Conservation (phyloP, 1,139 yeast species). For the Sugiyamaella castrensis region DNA sequence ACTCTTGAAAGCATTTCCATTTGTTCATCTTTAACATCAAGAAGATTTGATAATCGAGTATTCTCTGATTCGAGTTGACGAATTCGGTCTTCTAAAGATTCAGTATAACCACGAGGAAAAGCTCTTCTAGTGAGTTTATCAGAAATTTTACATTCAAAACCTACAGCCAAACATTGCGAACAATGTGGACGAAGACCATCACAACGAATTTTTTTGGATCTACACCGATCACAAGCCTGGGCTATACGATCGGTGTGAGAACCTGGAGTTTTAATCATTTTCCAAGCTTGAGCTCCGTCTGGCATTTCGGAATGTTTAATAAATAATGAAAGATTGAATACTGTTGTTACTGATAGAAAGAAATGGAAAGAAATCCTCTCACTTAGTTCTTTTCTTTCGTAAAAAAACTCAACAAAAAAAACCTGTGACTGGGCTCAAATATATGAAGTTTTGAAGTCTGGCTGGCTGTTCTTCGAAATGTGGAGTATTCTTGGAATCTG, state of each 20-base stretch:
- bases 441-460: no score
- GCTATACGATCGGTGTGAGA: constrained; percentile 58
- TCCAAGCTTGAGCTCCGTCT: constrained; percentile 42
- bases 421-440: no score
- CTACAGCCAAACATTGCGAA: constrained; percentile 62
- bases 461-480: no score
- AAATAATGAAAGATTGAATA: no score
- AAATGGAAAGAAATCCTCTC: no score
- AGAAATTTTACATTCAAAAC: constrained; percentile 70
- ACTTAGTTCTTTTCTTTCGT: no score
- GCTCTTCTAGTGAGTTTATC: constrained; percentile 69
- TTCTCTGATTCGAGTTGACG: constrained; percentile 62
- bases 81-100: constrained; percentile 60
- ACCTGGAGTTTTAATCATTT: constrained; percentile 65
- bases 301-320: constrained; percentile 26
- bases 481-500: no score
- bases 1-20: constrained; percentile 40
- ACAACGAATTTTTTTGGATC: constrained; percentile 74
- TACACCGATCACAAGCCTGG: constrained; percentile 84
- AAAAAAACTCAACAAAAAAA: no score
- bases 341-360: no score
- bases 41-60: constrained; percentile 46
- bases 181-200: constrained; percentile 64
- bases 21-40: constrained; percentile 63
- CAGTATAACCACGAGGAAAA: constrained; percentile 74